These are phyloP conservation scores for Alternaria incomplexa DNA, from an alignment of 2,329 filamentous ascomycete species.

Conservation along the genomic window DNA sequence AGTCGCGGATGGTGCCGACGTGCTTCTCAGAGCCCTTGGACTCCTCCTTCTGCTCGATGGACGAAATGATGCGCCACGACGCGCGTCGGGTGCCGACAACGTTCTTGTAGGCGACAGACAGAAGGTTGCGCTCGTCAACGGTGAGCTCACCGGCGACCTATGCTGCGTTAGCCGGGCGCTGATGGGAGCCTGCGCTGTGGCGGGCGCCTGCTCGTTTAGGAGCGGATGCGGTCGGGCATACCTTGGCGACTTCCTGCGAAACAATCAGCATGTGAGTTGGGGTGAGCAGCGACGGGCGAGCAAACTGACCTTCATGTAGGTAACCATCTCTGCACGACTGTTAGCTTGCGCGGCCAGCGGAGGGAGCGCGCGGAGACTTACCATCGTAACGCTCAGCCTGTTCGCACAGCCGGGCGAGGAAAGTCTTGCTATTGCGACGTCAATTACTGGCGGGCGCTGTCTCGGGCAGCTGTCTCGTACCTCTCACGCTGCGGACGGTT, in stretches of 20 bases:
- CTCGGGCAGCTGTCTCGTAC: constrained; percentile 43
- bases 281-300: neutral
- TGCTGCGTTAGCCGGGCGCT: constrained; percentile 25
- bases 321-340: constrained; percentile 80
- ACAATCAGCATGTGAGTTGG: constrained; percentile 42
- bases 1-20: constrained; percentile 90
- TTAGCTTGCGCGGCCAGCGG: constrained; percentile 37
- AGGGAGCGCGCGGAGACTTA: constrained; percentile 51
- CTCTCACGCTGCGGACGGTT: constrained; percentile 56
- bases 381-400: constrained; percentile 99
- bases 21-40: constrained; percentile 98
- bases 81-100: constrained; percentile 97
- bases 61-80: constrained; percentile 99
- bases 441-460: constrained; percentile 27
- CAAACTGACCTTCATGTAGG: constrained; percentile 86
- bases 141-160: constrained; percentile 71
- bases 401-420: constrained; percentile 99
- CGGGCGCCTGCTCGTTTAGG: constrained; percentile 27
- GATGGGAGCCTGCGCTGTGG: constrained; percentile 13
- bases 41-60: constrained; percentile 99
- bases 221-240: constrained; percentile 50
- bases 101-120: constrained; percentile 99
- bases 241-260: constrained; percentile 88
- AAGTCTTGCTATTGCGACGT: constrained; percentile 73
- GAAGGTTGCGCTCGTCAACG: constrained; percentile 82